These are phyloP conservation scores for Hypoxylon sp. DNA, from an alignment of 2,329 filamentous ascomycete species.

Conservation along the genomic window DNA sequence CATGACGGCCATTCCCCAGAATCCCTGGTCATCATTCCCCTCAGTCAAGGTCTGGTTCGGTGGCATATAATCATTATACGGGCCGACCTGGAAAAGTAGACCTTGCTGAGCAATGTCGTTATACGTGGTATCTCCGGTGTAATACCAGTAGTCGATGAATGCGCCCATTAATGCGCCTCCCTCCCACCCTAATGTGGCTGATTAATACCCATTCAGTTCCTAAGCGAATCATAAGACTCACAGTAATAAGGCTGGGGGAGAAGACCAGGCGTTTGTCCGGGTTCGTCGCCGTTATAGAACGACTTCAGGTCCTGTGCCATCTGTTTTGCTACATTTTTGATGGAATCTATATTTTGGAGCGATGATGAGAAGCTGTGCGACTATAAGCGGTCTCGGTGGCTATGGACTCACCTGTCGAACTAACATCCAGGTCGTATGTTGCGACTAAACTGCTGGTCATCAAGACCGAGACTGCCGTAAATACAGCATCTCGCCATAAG, in stretches of 20 bases:
- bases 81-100: constrained; percentile 80
- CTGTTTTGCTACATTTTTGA: constrained; percentile 62
- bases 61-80: constrained; percentile 82
- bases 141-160: constrained; percentile 87
- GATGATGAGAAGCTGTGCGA: constrained; percentile 21
- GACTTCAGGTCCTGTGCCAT: constrained; percentile 66
- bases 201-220: constrained; percentile 23
- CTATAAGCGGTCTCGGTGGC: not conserved
- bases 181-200: constrained; percentile 71
- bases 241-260: constrained; percentile 68
- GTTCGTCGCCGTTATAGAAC: constrained; percentile 63
- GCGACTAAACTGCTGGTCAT: constrained; percentile 28
- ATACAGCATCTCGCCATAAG: constrained; percentile 40
- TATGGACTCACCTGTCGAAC: constrained; percentile 47
- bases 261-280: constrained; percentile 65
- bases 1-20: constrained; percentile 80
- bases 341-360: constrained; percentile 59
- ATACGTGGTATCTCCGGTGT: constrained; percentile 79
- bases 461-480: constrained; percentile 40
- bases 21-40: constrained; percentile 82
- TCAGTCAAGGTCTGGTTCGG: constrained; percentile 76
- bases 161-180: constrained; percentile 78
- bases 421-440: constrained; percentile 49
- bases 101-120: constrained; percentile 76
- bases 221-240: constrained; percentile 51